Evolutionary conservation across 176 grass and related monocot species (phyloP).

Genomic region (Poa annua): DNA sequence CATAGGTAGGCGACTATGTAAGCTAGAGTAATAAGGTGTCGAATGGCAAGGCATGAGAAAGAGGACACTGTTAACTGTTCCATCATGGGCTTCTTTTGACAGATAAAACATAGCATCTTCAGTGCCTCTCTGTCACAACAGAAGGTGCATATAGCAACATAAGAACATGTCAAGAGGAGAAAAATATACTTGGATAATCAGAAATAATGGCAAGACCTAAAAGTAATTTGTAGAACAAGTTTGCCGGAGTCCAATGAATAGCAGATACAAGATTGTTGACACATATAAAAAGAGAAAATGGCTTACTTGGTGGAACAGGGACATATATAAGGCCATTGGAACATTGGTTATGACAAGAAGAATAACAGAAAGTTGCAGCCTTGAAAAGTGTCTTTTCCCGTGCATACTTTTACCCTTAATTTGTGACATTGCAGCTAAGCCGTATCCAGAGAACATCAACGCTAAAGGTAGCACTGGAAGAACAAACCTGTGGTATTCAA

Average conservation of each 20-base stretch:
- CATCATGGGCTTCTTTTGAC: constrained; percentile 70
- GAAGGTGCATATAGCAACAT: constrained; percentile 33
- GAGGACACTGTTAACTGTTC: constrained; percentile 68
- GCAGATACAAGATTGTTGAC: background rate
- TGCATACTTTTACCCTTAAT: constrained; percentile 43
- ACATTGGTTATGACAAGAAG: constrained; percentile 79
- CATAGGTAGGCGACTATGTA: constrained; percentile 85
- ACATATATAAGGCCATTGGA: constrained; percentile 93
- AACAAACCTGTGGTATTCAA: constrained; percentile 72
- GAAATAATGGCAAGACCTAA: background rate
- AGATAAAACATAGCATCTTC: constrained; percentile 91
- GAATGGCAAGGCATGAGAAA: constrained; percentile 99
- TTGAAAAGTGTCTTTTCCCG: constrained; percentile 36
- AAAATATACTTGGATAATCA: constrained; percentile 16
- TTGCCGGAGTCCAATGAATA: background rate
- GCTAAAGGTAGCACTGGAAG: constrained; percentile 85
- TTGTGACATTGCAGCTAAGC: constrained; percentile 63
- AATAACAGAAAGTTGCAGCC: constrained; percentile 59
- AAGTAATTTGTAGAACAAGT: constrained; percentile 15
- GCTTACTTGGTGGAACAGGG: constrained; percentile 80
- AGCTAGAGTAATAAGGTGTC: constrained; percentile 94
- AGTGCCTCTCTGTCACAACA: constrained; percentile 74
- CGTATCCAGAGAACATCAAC: constrained; percentile 90
- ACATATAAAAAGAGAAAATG: background rate
- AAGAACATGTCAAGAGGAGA: constrained; percentile 28